Evolutionary conservation across 1,284 basidiomycete genomes (phyloP), one percentile per base, ranked within the genome.

Genomic region (Trametes polyzona): DNA sequence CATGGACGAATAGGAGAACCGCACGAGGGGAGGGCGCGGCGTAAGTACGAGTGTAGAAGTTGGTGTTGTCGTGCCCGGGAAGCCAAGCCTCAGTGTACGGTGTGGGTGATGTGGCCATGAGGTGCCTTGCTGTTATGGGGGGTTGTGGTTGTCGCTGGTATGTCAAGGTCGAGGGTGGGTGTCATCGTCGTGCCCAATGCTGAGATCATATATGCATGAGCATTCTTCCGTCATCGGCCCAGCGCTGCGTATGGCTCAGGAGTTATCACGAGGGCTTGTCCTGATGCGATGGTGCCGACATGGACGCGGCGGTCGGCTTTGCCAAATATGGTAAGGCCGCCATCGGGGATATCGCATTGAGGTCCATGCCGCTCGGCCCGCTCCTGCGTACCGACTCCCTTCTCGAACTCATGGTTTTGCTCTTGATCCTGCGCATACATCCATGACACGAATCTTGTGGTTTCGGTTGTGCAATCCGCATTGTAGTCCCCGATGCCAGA

Each of bases 1-100:
- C 95, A 69, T 96, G 94, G 10, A 93, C 73, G 70, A 93, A 94
- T 65, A 96, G 80, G 44, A 95, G 68, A 21, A 80, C 81, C 0
- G 90, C 90, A 64, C 82, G 85, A 11, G 84, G 69, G 23, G 75
- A 51, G 40, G 70, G 67, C 3, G 89, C 62, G 19, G 60, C 23
- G 59, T 76, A 75, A 2, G 67, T 70, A 23, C 74, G 74, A 23
- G 78, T 80, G 68, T 75, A 81, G 72, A 81, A 79, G 2, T 74
- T 73, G 10, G 72, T 73, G 35, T 69, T 69, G 36, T 74, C 73
- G 11, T 67, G 69, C 1, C 77, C 77, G 10, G 76, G 67, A 10
- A 79, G 65, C 74, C 77, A 82, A 6, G 51, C 50, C 44, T 72
- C 71, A 33, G 54, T 50, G 56, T 55, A 70, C 7, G 33, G 3